Percentiles rank a stretch among this genome's conserved stretches.
Conservation (phyloP, 2,329 filamentous ascomycete genomes). For the Samsoniella hepiali region DNA sequence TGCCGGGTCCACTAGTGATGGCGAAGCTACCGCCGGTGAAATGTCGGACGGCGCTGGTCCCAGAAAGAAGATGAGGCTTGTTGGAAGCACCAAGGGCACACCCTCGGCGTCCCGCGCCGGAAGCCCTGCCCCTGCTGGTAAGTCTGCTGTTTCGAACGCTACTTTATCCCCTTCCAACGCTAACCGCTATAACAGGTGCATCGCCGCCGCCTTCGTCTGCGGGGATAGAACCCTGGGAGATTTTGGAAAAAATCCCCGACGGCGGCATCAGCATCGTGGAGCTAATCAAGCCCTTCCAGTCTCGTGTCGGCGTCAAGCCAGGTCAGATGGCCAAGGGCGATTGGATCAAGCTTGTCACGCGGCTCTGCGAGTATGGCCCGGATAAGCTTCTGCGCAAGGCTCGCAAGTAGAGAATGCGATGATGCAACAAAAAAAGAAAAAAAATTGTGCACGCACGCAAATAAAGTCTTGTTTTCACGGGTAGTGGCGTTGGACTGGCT, state of each 20-base stretch:
- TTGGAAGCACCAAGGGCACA: slow-evolving; percentile 46
- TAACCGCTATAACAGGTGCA: slow-evolving; percentile 24
- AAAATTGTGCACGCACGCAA: neutral
- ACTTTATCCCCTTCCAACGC: neutral
- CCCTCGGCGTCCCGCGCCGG: slow-evolving; percentile 59
- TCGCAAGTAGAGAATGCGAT: slow-evolving; percentile 20
- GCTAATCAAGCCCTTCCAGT: slow-evolving; percentile 53
- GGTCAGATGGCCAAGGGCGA: slow-evolving; percentile 51
- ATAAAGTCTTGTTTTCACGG: neutral
- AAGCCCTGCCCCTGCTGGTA: slow-evolving; percentile 50
- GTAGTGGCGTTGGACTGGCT: neutral
- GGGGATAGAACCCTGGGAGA: slow-evolving; percentile 49
- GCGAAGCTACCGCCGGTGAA: slow-evolving; percentile 66
- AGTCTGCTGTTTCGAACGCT: slow-evolving; percentile 21
- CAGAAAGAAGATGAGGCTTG: slow-evolving; percentile 57
- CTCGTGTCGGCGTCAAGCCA: slow-evolving; percentile 50
- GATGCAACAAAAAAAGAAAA: neutral
- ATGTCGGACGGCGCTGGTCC: slow-evolving; percentile 54
- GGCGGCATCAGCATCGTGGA: slow-evolving; percentile 54
- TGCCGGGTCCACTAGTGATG: slow-evolving; percentile 66
- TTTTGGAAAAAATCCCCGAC: slow-evolving; percentile 51
- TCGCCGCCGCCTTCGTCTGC: slow-evolving; percentile 36
- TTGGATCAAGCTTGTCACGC: slow-evolving; percentile 59
- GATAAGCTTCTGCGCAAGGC: slow-evolving; percentile 50
- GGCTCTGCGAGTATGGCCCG: slow-evolving; percentile 49